Conservation (phyloP, 202 grass and related monocot genomes). For the Carex sylvatica region DNA sequence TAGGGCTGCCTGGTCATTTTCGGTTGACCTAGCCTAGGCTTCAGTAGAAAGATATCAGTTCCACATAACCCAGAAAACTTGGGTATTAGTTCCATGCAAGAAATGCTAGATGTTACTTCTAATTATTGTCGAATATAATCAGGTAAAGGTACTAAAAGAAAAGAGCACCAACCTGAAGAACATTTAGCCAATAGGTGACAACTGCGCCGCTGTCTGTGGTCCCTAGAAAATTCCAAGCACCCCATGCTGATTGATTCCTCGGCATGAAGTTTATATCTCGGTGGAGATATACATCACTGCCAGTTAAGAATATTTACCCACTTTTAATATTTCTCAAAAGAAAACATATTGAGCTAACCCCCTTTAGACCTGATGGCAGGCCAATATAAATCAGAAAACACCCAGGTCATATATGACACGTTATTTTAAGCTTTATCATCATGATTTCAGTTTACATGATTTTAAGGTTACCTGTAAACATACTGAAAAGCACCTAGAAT, state of each 20-base stretch:
- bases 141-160: neutral
- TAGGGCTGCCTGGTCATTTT: neutral
- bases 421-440: conserved; percentile 5
- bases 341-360: neutral
- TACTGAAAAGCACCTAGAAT: conserved; percentile 85
- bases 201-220: conserved; percentile 51
- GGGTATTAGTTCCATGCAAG: neutral
- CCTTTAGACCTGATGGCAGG: neutral
- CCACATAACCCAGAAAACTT: neutral
- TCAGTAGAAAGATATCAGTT: neutral
- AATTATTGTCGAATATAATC: neutral
- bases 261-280: conserved; percentile 73
- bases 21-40: neutral
- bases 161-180: conserved; percentile 59
- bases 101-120: neutral
- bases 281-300: conserved; percentile 90
- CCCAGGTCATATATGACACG: neutral
- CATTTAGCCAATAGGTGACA: conserved; percentile 91
- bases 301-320: neutral
- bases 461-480: conserved; percentile 46
- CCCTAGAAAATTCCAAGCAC: conserved; percentile 86
- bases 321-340: conserved; percentile 7
- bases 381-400: neutral
- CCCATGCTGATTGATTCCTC: conserved; percentile 71
- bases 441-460: neutral